phyloP scores from a whole-genome alignment of 2,329 filamentous ascomycete species.

The Hypomyces perniciosus region DNA sequence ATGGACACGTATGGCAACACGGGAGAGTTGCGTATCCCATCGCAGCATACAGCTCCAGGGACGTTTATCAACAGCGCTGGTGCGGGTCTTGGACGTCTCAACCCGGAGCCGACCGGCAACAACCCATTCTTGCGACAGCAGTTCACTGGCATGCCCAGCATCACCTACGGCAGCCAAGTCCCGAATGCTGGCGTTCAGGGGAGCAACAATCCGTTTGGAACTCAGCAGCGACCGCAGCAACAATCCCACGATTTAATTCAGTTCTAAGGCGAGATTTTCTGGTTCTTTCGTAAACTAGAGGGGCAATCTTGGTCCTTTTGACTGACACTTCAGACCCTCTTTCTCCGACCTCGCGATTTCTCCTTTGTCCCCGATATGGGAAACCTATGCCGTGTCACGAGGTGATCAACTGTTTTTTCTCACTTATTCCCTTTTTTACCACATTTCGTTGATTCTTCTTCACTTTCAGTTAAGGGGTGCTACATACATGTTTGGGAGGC shows the following conservation, averaged over 20 bases:
- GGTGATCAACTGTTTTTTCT: not conserved
- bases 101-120: conserved; percentile 65
- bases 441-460: conserved; percentile 5
- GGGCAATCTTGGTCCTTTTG: not conserved
- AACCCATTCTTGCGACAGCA: conserved; percentile 87
- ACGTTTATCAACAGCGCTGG: conserved; percentile 96
- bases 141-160: conserved; percentile 68
- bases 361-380: not conserved
- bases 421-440: not conserved
- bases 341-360: conserved; percentile 6
- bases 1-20: conserved; percentile 97
- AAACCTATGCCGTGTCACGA: not conserved
- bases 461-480: conserved; percentile 1
- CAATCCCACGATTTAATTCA: conserved; percentile 55
- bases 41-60: conserved; percentile 92
- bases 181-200: conserved; percentile 48
- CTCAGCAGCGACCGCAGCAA: conserved; percentile 42
- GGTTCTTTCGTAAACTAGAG: conserved; percentile 6
- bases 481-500: conserved; percentile 9
- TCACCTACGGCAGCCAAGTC: conserved; percentile 47
- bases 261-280: conserved; percentile 40
- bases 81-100: conserved; percentile 66
- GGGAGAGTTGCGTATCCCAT: conserved; percentile 90
- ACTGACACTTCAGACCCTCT: conserved; percentile 2
- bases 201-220: conserved; percentile 55